These are phyloP conservation scores for Coemansia sp. DNA, from an alignment of 192 early-diverging fungal genomes.

Conservation along the genomic window DNA sequence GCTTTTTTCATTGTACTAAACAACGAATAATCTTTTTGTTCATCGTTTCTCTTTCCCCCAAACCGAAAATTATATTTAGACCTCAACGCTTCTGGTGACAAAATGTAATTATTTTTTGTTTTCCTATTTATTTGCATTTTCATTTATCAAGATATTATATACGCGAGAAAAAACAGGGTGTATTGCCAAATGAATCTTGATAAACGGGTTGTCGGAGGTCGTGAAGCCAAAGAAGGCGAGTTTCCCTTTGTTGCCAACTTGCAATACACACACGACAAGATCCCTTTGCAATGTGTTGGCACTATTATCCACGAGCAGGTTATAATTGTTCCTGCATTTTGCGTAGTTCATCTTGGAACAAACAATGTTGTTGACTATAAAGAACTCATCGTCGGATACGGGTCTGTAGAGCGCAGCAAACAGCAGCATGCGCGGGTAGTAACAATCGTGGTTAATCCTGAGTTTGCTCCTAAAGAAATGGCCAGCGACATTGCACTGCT, in stretches of 20 bases:
- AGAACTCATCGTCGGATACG: slow-evolving; percentile 7
- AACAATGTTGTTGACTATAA: not conserved
- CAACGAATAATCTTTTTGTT: not conserved
- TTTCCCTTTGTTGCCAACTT: slow-evolving; percentile 13
- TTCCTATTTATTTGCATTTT: not conserved
- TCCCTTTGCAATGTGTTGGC: not conserved
- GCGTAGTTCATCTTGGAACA: slow-evolving; percentile 3
- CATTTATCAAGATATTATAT: too few species aligned
- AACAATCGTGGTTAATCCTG: not conserved
- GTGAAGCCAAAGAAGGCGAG: slow-evolving; percentile 6
- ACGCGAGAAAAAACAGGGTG: too few species aligned
- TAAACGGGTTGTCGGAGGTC: slow-evolving; percentile 6
- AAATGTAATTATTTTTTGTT: not conserved
- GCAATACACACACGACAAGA: slow-evolving; percentile 1
- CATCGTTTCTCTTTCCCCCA: not conserved
- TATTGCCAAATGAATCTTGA: not conserved
- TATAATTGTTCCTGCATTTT: slow-evolving; percentile 1
- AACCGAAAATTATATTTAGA: not conserved
- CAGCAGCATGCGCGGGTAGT: slow-evolving; percentile 9
- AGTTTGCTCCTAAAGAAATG: slow-evolving; percentile 3
- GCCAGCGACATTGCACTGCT: slow-evolving; percentile 8
- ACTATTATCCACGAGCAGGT: slow-evolving; percentile 3
- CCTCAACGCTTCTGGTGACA: not conserved
- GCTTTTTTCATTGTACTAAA: not conserved
- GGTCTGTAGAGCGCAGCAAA: slow-evolving; percentile 9